Conservation (phyloP, 306 rosid species). For the Biancaea sappan region DNA sequence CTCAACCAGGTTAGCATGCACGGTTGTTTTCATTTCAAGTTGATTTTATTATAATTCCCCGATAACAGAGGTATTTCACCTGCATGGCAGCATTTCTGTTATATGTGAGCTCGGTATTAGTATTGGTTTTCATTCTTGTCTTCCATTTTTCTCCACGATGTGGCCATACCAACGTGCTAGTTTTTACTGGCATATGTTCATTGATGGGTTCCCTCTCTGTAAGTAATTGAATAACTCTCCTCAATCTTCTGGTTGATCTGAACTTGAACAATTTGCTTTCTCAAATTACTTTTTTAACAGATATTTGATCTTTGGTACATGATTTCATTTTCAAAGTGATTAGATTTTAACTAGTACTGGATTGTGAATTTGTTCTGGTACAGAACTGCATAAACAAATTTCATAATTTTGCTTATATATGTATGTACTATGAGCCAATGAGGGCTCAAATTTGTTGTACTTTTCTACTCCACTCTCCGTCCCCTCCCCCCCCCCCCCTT, state of each 20-base stretch:
- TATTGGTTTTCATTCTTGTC: constrained; percentile 71
- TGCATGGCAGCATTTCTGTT: constrained; percentile 71
- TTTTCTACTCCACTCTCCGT: neutral
- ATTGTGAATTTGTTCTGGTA: constrained; percentile 8
- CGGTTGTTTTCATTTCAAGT: constrained; percentile 10
- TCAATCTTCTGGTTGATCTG: constrained; percentile 25
- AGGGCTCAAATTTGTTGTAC: neutral
- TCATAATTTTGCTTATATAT: neutral
- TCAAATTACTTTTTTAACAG: constrained; percentile 10
- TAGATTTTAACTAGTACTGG: neutral
- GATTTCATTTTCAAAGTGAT: constrained; percentile 22
- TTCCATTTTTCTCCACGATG: constrained; percentile 76
- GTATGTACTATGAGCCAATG: neutral
- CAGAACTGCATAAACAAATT: neutral
- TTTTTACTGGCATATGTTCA: constrained; percentile 83
- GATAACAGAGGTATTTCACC: constrained; percentile 17
- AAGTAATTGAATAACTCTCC: constrained; percentile 27
- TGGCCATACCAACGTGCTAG: constrained; percentile 77
- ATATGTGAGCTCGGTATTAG: constrained; percentile 65
- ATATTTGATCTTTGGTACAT: neutral
- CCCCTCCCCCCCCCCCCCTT: neutral
- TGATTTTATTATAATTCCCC: constrained; percentile 13
- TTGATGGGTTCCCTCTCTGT: constrained; percentile 95
- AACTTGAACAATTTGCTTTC: constrained; percentile 6
- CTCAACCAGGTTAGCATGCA: constrained; percentile 72